Conservation (phyloP, 208 protist species). For the Trypanosoma scelopori region DNA sequence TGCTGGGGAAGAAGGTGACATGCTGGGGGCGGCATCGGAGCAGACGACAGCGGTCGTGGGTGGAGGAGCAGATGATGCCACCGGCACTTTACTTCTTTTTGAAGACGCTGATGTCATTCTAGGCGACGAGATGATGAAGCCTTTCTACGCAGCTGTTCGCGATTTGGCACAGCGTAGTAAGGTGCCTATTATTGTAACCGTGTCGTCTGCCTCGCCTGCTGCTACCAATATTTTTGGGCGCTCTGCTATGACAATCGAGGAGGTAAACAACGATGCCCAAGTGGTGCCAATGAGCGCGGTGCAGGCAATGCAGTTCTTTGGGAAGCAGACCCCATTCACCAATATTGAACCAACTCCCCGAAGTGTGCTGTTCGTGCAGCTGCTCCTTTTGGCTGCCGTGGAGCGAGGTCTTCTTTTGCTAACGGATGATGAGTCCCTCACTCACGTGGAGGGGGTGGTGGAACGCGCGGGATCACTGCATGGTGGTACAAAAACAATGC, state of each 20-base stretch:
- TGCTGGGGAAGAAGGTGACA: not conserved
- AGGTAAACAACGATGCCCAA: conserved; percentile 2
- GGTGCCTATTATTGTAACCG: conserved; percentile 76
- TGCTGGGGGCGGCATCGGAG: not conserved
- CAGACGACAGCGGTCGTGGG: conserved; percentile 5
- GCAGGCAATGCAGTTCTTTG: conserved; percentile 67
- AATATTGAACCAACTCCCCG: conserved; percentile 44
- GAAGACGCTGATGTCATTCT: conserved; percentile 84
- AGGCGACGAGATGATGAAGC: conserved; percentile 56
- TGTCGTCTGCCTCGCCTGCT: conserved; percentile 31
- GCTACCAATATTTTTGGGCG: not conserved
- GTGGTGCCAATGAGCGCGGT: conserved; percentile 22
- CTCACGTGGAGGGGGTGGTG: too few species aligned
- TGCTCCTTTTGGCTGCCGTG: conserved; percentile 64
- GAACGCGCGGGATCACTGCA: not conserved
- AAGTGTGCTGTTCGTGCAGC: conserved; percentile 52
- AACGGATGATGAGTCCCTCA: not conserved
- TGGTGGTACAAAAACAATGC: not conserved
- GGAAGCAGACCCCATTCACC: conserved; percentile 67
- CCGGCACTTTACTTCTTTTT: conserved; percentile 70
- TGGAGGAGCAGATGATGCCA: conserved; percentile 4
- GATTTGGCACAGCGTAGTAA: conserved; percentile 76
- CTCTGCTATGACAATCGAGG: not conserved
- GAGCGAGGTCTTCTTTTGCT: conserved; percentile 45
- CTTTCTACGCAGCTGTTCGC: conserved; percentile 78